phyloP scores from a whole-genome alignment of 495 filamentous ascomycete genomes.

The Filosporella fistucella region DNA sequence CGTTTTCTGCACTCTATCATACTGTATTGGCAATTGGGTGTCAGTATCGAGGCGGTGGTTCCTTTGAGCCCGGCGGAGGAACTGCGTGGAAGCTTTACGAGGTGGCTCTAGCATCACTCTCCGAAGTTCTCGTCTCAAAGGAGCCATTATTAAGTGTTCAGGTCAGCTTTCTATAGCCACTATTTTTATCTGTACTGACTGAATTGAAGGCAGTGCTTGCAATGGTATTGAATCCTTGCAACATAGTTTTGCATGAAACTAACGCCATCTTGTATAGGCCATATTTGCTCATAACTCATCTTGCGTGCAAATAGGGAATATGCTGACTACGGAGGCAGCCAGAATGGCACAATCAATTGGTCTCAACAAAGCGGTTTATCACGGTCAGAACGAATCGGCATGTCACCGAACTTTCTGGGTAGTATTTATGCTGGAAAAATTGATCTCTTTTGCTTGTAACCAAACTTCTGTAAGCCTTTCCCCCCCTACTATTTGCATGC shows the following conservation, averaged over 20 bases:
- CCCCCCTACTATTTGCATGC: neutral
- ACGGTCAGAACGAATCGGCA: neutral
- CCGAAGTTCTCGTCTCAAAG: constrained; percentile 22
- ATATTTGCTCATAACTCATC: constrained; percentile 29
- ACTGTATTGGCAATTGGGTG: constrained; percentile 32
- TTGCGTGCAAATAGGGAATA: constrained; percentile 30
- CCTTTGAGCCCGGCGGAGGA: constrained; percentile 30
- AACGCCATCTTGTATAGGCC: constrained; percentile 19
- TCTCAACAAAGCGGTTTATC: constrained; percentile 18
- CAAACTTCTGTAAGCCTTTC: constrained; percentile 28
- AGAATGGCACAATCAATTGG: constrained; percentile 27
- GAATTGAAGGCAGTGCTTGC: constrained; percentile 1
- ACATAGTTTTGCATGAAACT: neutral
- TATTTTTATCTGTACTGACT: no score
- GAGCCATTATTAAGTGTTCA: constrained; percentile 25
- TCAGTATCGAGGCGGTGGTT: constrained; percentile 28
- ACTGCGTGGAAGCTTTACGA: constrained; percentile 31
- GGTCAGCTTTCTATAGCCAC: constrained; percentile 6
- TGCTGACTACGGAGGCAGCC: constrained; percentile 28
- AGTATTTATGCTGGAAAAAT: constrained; percentile 32
- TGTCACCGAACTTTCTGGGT: constrained; percentile 31
- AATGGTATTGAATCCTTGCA: constrained; percentile 3
- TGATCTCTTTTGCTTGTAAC: constrained; percentile 25
- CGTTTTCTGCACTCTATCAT: constrained; percentile 32
- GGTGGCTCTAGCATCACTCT: constrained; percentile 22